Evolutionary conservation across 2,329 filamentous ascomycete species (phyloP), one percentile per base, ranked within the genome.

Genomic region (Penicillium sp.): DNA sequence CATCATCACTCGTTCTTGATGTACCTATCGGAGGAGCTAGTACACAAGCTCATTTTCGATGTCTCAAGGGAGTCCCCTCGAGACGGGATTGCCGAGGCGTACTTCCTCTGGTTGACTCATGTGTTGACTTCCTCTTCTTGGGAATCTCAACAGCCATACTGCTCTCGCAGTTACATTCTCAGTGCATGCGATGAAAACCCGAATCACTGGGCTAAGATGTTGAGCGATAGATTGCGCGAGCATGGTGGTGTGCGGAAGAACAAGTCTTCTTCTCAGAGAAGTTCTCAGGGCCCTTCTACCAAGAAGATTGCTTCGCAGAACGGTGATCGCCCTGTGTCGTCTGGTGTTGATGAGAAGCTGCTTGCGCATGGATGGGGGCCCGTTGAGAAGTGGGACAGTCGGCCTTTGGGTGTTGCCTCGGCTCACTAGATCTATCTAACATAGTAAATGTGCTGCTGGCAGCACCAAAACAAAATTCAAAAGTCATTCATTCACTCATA

Each of bases 31-130:
- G 72, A 75, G 31, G 67, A 69, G 29, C 68, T 83, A 62, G 68
- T 75, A 6, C 57, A 70, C 22, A 57, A 61, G 11, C 65, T 82
- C 53, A 70, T 71, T 2, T 67, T 68, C 46, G 53, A 63, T 29
- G 53, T 50, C 4, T 35, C 54, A 33, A 39, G 60, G 43, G 53
- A 67, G 56, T 26, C 58, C 31, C 63, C 70, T 27, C 46, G 60
- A 26, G 67, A 77, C 58, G 66, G 73, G 0, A 61, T 66, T 7
- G 67, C 68, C 35, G 79, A 84, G 67, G 79, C 74, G 2, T 52
- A 80, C 31, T 79, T 74, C 58, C 68, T 76, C 33, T 85, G 83
- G 83, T 62, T 82, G 26, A 62, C 76, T 9, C 80, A 83, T 63
- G 70, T 84, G 10, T 62, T 82, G 26, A 68, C 68, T 5, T 74